Evolutionary conservation across 257 asterid genomes (phyloP).

Genomic region (Marsdenia floribunda): DNA sequence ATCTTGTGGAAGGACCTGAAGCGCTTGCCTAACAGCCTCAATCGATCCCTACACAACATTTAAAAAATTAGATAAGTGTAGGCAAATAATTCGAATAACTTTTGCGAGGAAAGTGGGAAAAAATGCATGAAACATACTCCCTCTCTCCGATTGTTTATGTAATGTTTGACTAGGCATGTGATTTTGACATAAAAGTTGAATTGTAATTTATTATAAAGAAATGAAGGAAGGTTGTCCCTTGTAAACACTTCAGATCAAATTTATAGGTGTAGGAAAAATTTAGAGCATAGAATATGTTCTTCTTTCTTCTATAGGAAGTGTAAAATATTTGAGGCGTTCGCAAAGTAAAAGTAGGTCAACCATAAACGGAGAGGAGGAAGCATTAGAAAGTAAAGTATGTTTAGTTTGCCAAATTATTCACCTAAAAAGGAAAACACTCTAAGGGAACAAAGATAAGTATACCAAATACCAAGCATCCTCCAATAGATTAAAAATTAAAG

Average conservation of each 20-base stretch:
- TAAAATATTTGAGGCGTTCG: too few species aligned
- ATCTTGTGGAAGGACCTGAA: conserved; percentile 85
- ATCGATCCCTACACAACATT: conserved; percentile 63
- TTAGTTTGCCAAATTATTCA: background rate
- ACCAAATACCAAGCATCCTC: background rate
- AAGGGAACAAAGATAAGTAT: background rate
- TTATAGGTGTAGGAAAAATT: background rate
- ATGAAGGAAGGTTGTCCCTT: background rate
- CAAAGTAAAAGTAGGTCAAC: too few species aligned
- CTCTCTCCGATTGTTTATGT: background rate
- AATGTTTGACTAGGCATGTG: background rate
- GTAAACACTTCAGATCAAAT: background rate
- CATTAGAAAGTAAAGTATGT: background rate
- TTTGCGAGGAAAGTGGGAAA: background rate
- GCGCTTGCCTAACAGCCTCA: conserved; percentile 91
- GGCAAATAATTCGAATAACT: background rate
- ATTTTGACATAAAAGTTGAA: background rate
- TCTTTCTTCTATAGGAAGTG: background rate
- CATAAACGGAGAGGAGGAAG: too few species aligned
- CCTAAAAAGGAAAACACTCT: background rate
- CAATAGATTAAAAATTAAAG: background rate
- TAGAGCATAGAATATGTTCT: background rate
- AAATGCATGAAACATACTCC: background rate
- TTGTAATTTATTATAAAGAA: background rate
- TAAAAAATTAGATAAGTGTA: conserved; percentile 6